Base-by-base conservation (phyloP, 2,329 filamentous ascomycete species). In the Huntiella abstrusa region DNA sequence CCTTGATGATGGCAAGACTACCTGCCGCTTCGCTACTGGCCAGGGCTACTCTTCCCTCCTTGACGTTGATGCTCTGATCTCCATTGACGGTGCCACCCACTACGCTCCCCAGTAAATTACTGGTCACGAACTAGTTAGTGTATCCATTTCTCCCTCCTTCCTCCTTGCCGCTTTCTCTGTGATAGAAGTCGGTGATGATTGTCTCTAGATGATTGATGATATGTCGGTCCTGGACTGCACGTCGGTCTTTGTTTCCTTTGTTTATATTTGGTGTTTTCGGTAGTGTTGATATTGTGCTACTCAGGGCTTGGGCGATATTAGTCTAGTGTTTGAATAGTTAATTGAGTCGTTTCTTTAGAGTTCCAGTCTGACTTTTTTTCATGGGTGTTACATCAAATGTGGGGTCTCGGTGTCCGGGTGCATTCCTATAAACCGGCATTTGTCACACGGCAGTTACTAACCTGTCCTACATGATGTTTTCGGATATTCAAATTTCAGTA, bases 21-120 rank as follows among this genome's bases (percentile, higher is more conserved):
- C 45, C 13, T 50, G 48, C 48, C 44, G 45, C 44, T 50, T 37
- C 48, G 6, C 47, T 19, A 50, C 48, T 12, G 48, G 48, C 37
- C 43, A 41, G 12, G 48, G 48, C 11, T 1, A 41, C 15, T 19
- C 11, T 7, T 36, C 44, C 33, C 40, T 41, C 33, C 40, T 39
- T 28, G 41, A 45, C 19, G 15, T 33, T 13, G 41, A 36, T 12
- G 40, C 37, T 22, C 32, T 42, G 16, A 33, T 37, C 19, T 10
- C 48, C 5, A 33, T 19, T 13, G 19, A 41, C 11, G 13, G 33
- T 17, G 42, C 44, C 41, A 45, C 38, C 19, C 19, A 37, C 15
- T 50, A 50, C 36, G 36, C 15, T 15, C 41, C 41, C 32, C 6
- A 43, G 41, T 17, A 34, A 8, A 28, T 28, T 28, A 28, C 22